A percentile compares a stretch with the other conserved stretches of the same genome.
phyloP scores from a whole-genome alignment of 345 rosid genomes.

The Heritiera fomes region DNA sequence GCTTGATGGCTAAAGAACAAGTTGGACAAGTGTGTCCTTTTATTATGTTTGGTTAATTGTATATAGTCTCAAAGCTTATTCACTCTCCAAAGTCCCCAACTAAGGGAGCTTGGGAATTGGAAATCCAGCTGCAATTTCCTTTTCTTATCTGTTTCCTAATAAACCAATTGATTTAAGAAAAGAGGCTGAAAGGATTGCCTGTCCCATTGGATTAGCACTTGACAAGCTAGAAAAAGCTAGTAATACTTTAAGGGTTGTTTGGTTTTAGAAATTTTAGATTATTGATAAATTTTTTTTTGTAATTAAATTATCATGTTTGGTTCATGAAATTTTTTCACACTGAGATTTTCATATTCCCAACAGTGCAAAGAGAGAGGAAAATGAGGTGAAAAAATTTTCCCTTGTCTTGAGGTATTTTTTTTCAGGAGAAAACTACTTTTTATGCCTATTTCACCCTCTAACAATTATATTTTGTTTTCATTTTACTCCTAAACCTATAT shows the following conservation, averaged over 20 bases:
- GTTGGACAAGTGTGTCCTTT: constrained; percentile 21
- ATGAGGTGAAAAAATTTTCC: no score
- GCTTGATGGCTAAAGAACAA: constrained; percentile 3
- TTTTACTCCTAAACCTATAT: no score
- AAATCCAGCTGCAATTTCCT: constrained; percentile 14
- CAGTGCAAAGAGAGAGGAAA: no score
- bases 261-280: no score
- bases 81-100: constrained; percentile 2
- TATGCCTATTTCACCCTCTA: no score
- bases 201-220: background rate
- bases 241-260: background rate
- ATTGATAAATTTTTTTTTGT: no score
- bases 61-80: constrained; percentile 13
- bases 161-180: background rate
- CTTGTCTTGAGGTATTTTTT: no score
- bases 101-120: constrained; percentile 10
- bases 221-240: background rate
- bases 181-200: background rate
- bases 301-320: no score
- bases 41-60: constrained; percentile 18
- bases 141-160: background rate
- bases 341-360: no score
- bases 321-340: no score
- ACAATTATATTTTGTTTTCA: no score
- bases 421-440: no score